Percentiles rank a stretch among this genome's conserved stretches.
phyloP scores from a whole-genome alignment of 345 rosid species.

The Syzygium grande region DNA sequence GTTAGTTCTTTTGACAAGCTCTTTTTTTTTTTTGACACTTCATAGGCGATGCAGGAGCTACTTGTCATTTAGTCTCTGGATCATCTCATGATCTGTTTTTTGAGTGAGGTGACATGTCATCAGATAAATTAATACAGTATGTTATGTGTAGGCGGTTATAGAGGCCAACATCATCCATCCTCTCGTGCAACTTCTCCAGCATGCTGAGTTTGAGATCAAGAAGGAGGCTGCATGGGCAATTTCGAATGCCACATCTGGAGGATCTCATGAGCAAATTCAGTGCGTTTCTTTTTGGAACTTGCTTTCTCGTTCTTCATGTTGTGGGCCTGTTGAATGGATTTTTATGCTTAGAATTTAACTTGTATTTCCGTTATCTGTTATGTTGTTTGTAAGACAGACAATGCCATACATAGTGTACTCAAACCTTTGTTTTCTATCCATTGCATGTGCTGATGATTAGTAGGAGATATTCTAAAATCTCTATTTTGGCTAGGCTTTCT shows the following conservation, averaged over 20 bases:
- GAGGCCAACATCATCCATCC: conserved; percentile 61
- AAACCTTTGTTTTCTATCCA: neutral
- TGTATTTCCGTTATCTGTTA: neutral
- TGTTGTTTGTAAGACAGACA: neutral
- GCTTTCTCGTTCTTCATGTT: neutral
- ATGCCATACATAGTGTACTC: neutral
- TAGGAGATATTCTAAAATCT: neutral
- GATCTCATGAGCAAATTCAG: conserved; percentile 82
- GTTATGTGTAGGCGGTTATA: conserved; percentile 49
- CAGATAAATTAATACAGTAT: neutral
- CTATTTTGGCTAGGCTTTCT: neutral
- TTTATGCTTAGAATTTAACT: neutral
- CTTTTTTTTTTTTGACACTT: neutral
- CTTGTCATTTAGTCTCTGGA: neutral
- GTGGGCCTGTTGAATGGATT: neutral
- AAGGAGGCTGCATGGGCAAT: conserved; percentile 92
- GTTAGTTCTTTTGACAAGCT: neutral
- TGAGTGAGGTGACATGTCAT: neutral
- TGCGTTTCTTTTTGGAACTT: conserved; percentile 9
- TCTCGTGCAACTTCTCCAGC: conserved; percentile 70
- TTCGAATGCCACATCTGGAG: conserved; percentile 89
- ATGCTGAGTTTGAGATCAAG: conserved; percentile 79
- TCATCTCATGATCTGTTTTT: neutral
- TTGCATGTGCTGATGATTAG: neutral
- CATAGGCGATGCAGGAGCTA: neutral